Evolutionary conservation across 805 yeast species (phyloP).

Genomic region (Starmerella kuoi): DNA sequence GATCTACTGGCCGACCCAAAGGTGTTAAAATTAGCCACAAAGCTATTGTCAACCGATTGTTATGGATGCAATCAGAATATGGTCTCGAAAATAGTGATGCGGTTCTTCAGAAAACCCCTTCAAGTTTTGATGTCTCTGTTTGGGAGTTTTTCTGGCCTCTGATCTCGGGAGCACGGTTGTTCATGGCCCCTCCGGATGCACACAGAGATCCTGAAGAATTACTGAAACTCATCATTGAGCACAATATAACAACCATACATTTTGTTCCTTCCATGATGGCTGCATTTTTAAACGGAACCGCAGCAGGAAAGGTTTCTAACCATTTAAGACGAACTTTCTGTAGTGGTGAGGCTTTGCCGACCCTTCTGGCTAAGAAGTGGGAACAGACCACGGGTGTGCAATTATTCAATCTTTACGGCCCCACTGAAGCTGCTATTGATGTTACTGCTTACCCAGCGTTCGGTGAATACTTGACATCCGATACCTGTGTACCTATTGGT

Average conservation of each 20-base stretch:
- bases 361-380: slow-evolving; percentile 7
- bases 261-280: slow-evolving; percentile 18
- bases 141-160: slow-evolving; percentile 19
- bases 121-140: slow-evolving; percentile 17
- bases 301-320: not conserved
- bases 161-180: slow-evolving; percentile 10
- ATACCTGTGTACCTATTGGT: slow-evolving; percentile 11
- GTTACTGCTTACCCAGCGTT: slow-evolving; percentile 10
- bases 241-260: slow-evolving; percentile 11
- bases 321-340: slow-evolving; percentile 8
- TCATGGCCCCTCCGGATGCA: slow-evolving; percentile 16
- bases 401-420: slow-evolving; percentile 15
- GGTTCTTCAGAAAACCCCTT: slow-evolving; percentile 14
- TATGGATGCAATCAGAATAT: slow-evolving; percentile 16
- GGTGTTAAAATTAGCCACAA: slow-evolving; percentile 47
- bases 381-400: slow-evolving; percentile 6
- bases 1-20: slow-evolving; percentile 74
- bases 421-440: slow-evolving; percentile 18
- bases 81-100: slow-evolving; percentile 2
- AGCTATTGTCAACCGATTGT: slow-evolving; percentile 12
- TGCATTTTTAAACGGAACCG: slow-evolving; percentile 3
- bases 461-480: not conserved
- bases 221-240: not conserved
- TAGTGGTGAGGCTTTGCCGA: slow-evolving; percentile 15
- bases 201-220: slow-evolving; percentile 11